These are phyloP conservation scores for Scytalidium lignicola DNA, from an alignment of 2,329 filamentous ascomycete species.

Conservation along the genomic window DNA sequence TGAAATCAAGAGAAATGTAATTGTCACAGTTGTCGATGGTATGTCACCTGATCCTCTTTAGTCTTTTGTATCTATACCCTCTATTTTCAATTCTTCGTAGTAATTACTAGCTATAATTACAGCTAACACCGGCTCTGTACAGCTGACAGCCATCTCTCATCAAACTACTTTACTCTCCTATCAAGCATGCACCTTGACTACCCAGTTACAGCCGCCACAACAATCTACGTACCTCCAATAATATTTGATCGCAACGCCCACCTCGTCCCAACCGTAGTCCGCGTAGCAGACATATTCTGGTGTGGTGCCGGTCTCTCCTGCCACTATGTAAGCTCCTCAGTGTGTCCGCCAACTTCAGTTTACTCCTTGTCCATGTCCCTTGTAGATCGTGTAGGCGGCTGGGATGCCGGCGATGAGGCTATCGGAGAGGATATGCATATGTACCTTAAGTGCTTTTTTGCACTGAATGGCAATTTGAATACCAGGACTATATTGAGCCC, in stretches of 20 bases:
- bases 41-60: constrained; percentile 27
- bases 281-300: constrained; percentile 69
- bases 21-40: constrained; percentile 71
- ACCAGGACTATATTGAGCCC: constrained; percentile 60
- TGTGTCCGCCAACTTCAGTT: constrained; percentile 68
- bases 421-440: constrained; percentile 75
- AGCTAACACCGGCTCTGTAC: constrained; percentile 12
- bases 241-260: constrained; percentile 72
- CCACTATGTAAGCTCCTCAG: constrained; percentile 56
- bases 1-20: constrained; percentile 50
- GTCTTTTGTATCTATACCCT: no score
- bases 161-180: constrained; percentile 62
- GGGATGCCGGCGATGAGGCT: constrained; percentile 65
- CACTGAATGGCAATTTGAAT: constrained; percentile 63
- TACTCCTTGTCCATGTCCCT: constrained; percentile 65
- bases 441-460: constrained; percentile 75
- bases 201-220: constrained; percentile 55
- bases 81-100: no score
- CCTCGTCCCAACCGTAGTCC: constrained; percentile 60
- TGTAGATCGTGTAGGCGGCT: constrained; percentile 64
- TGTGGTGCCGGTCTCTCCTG: constrained; percentile 66
- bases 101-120: no score
- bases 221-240: constrained; percentile 64
- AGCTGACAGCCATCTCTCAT: constrained; percentile 68
- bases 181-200: constrained; percentile 57